Base-by-base conservation (phyloP, 23 red algal species). In the Chondrus crispus region DNA sequence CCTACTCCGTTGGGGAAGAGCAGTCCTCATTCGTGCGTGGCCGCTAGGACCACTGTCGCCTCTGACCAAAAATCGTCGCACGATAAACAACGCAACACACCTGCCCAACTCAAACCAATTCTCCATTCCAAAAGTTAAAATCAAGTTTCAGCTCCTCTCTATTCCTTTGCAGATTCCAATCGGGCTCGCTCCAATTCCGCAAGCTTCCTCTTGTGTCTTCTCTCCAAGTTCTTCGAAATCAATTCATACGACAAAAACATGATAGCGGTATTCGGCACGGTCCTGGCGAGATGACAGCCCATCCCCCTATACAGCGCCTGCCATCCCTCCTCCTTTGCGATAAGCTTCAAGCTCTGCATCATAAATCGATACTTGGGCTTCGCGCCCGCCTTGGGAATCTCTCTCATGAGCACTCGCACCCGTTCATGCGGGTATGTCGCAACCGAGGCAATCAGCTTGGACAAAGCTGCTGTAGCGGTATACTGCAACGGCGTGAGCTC, bases 221-320 rank as follows among this genome's bases (percentile, higher is more conserved):
- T n/a, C n/a, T 68, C 62, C 62, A 84, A 39, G 7, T 8, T 10
- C 6, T 71, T 18, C 24, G 62, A 68, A 0, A 91, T 75, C 20
- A 76, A 43, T 82, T 95, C 93, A 54, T 82, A 95, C 22, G 85
- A 64, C 20, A 95, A 81, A 68, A 95, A 95, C 93, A 95, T 95
- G 3, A 95, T 38, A 10, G 93, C 93, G 14, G 93, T 91, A 44
- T 95, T 95, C 39, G 93, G 93, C 41, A 95, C 93, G 3, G 85
- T 80, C 29, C 93, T 84, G 38, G 84, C 20, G 29, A 95, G 71
- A 55, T 95, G 93, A 42, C 79, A 69, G 57, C 86, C 93, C 85
- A 95, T 91, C 0, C 93, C 93, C 20, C 38, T 40, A 81, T 95
- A 95, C 10, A 95, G 73, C 46, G 85, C 93, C 32, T 19, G 33